Percentiles rank a stretch among this genome's conserved stretches.
Evolutionary conservation across 129 eudicot genomes (phyloP).

Genomic region (Cynara cardunculus): DNA sequence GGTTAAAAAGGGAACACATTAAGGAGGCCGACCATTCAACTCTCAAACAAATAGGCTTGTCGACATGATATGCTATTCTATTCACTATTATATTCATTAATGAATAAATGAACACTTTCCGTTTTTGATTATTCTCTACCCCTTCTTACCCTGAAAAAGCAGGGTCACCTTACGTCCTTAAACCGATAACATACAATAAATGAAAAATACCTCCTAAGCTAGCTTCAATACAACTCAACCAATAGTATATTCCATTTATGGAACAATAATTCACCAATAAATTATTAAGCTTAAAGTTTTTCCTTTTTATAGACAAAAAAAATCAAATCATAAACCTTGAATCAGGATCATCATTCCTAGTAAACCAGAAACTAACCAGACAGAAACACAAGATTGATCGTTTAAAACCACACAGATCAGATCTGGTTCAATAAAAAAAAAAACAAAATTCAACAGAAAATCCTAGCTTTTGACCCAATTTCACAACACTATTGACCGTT

Average conservation of each 20-base stretch:
- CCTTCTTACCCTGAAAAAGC: too few species aligned
- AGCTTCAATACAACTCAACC: not conserved
- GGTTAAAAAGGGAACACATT: not conserved
- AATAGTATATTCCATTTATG: not conserved
- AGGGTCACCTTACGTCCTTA: too few species aligned
- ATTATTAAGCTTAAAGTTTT: not conserved
- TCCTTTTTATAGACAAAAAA: not conserved
- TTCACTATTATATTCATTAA: not conserved
- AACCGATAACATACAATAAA: too few species aligned
- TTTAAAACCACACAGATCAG: conserved; percentile 4
- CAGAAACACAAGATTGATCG: not conserved
- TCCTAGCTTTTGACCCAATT: not conserved
- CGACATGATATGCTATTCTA: conserved; percentile 1
- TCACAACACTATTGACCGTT: not conserved
- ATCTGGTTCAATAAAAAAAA: conserved; percentile 6
- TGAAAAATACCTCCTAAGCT: not conserved
- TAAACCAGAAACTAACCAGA: conserved; percentile 8
- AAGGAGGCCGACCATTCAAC: not conserved
- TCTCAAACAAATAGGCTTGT: not conserved
- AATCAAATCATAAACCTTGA: not conserved
- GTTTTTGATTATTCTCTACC: too few species aligned
- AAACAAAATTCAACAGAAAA: not conserved
- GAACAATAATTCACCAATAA: not conserved
- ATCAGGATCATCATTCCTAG: not conserved
- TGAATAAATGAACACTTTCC: too few species aligned